A percentile compares a stretch with the other conserved stretches of the same genome.
Conservation (phyloP, 768 basidiomycete species). For the Boletellus ananas region DNA sequence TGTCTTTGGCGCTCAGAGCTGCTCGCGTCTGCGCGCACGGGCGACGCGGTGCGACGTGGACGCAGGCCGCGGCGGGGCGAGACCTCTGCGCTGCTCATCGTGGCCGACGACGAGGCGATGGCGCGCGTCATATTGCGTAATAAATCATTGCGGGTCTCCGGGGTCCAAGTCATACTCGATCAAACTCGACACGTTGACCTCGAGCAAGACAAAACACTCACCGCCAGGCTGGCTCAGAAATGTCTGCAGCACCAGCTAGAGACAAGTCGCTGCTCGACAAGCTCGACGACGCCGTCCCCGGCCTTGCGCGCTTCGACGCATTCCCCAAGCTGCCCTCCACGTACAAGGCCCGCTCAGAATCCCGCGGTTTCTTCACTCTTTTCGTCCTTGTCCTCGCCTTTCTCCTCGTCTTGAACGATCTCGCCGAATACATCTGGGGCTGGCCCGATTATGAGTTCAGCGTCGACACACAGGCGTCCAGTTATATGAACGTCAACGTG, state of each 20-base stretch:
- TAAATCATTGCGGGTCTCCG: slow-evolving; percentile 5
- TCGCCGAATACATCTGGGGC: slow-evolving; percentile 90
- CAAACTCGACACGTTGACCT: slow-evolving; percentile 12
- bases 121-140: slow-evolving; percentile 19
- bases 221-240: not conserved
- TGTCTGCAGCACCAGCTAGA: slow-evolving; percentile 10
- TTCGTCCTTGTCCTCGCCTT: slow-evolving; percentile 64
- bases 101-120: slow-evolving; percentile 14
- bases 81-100: slow-evolving; percentile 16
- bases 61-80: not conserved
- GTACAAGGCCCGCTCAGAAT: slow-evolving; percentile 76
- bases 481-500: slow-evolving; percentile 80
- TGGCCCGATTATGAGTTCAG: slow-evolving; percentile 89
- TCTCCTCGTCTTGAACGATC: slow-evolving; percentile 79
- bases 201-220: not conserved
- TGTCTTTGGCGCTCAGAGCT: slow-evolving; percentile 8
- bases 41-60: slow-evolving; percentile 6
- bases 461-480: slow-evolving; percentile 62
- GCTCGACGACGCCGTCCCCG: slow-evolving; percentile 59
- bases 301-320: slow-evolving; percentile 71
- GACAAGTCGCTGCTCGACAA: slow-evolving; percentile 48
- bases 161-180: slow-evolving; percentile 10
- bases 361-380: slow-evolving; percentile 78
- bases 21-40: not conserved
- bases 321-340: slow-evolving; percentile 82